Evolutionary conservation across 768 basidiomycete genomes (phyloP).

Genomic region (Termitomyces sp.): DNA sequence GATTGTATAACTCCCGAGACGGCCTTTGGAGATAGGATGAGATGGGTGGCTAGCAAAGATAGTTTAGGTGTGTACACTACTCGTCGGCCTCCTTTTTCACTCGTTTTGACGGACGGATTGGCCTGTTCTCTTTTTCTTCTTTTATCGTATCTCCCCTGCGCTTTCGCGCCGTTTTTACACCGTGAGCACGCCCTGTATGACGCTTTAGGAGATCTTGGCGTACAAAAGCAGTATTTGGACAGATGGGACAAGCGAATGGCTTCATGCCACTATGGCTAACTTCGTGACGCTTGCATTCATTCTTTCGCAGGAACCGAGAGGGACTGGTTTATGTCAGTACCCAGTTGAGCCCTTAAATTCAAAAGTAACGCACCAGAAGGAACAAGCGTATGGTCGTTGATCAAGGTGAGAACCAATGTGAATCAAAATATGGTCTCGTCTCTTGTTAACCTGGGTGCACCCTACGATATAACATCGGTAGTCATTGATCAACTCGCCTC

Average conservation of each 20-base stretch:
- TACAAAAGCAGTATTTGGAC: constrained; percentile 53
- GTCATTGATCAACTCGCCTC: constrained; percentile 54
- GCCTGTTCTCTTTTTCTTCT: constrained; percentile 5
- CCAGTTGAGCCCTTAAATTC: background rate
- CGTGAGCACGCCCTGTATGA: constrained; percentile 59
- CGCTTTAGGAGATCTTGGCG: constrained; percentile 68
- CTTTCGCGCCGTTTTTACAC: constrained; percentile 29
- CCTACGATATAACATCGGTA: constrained; percentile 68
- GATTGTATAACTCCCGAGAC: too few relatives aligned
- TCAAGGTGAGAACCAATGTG: constrained; percentile 73
- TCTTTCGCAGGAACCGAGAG: constrained; percentile 66
- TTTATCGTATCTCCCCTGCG: constrained; percentile 3
- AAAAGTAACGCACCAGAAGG: constrained; percentile 52
- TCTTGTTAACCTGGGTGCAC: constrained; percentile 66
- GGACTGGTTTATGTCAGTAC: constrained; percentile 34
- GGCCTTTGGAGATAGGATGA: too few relatives aligned
- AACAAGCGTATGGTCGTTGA: constrained; percentile 61
- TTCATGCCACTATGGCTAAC: constrained; percentile 56
- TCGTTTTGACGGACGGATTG: constrained; percentile 1
- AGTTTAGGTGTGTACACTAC: constrained; percentile 1
- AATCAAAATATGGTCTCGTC: constrained; percentile 71
- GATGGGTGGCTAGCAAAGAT: background rate
- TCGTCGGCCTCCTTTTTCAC: constrained; percentile 1
- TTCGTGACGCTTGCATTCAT: constrained; percentile 77
- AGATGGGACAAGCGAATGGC: constrained; percentile 58